A percentile compares a stretch with the other conserved stretches of the same genome.
Evolutionary conservation across 306 rosid species (phyloP).

Genomic region (Pachyrhizus erosus): DNA sequence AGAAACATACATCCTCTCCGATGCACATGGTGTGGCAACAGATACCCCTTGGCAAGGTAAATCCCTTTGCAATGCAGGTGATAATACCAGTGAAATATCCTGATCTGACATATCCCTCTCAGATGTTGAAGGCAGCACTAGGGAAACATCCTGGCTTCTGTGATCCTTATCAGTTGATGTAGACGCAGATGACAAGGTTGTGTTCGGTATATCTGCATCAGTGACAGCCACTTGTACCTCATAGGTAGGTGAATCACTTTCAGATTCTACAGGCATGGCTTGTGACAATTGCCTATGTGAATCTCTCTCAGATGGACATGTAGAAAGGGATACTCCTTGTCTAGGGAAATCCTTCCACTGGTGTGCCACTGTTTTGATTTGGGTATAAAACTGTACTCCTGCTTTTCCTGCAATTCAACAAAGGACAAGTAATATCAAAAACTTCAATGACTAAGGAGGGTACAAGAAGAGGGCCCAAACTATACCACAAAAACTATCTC

Average conservation of each 20-base stretch:
- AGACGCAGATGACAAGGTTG: constrained; percentile 51
- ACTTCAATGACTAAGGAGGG: not conserved
- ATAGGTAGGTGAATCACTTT: constrained; percentile 55
- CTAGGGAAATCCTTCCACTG: constrained; percentile 66
- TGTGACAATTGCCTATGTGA: constrained; percentile 48
- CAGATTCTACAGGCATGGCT: constrained; percentile 48
- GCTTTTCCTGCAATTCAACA: constrained; percentile 58
- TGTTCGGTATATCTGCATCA: constrained; percentile 49
- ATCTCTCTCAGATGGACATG: constrained; percentile 57
- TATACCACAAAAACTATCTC: constrained; percentile 55
- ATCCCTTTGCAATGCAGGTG: constrained; percentile 49
- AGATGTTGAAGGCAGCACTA: constrained; percentile 47
- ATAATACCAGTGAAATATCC: constrained; percentile 53
- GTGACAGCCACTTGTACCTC: constrained; percentile 42
- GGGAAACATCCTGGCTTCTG: constrained; percentile 47
- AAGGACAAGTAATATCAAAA: constrained; percentile 22
- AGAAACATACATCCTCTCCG: constrained; percentile 53
- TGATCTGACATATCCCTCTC: constrained; percentile 50
- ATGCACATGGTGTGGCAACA: constrained; percentile 44
- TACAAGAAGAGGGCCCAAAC: constrained; percentile 2
- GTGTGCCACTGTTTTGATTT: constrained; percentile 67
- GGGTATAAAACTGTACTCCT: constrained; percentile 72
- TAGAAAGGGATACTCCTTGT: constrained; percentile 35
- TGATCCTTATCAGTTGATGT: constrained; percentile 50
- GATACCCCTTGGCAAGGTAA: constrained; percentile 45